Percentiles rank a stretch among this genome's conserved stretches.
phyloP scores from a whole-genome alignment of 1,284 basidiomycete genomes.

The Sporisorium reilianum region DNA sequence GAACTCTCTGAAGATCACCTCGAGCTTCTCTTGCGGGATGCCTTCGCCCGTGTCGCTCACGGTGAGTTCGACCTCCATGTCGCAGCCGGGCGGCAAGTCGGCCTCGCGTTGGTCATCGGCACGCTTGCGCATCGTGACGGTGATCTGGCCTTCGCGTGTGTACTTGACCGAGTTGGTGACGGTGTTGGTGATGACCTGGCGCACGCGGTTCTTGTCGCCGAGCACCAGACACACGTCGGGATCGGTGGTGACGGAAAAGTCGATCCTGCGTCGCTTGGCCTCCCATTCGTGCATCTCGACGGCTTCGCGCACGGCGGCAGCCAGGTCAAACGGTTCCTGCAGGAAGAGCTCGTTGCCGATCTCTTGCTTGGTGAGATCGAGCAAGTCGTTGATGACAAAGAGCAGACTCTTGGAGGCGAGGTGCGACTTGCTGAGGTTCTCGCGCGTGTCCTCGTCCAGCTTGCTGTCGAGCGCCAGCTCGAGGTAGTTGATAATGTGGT shows the following conservation, averaged over 20 bases:
- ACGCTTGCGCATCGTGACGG: constrained; percentile 74
- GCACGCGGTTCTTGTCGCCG: constrained; percentile 75
- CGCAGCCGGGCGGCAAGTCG: constrained; percentile 45
- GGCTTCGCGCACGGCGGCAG: constrained; percentile 78
- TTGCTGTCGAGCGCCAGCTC: constrained; percentile 86
- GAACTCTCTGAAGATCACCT: constrained; percentile 86
- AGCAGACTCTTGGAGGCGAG: constrained; percentile 79
- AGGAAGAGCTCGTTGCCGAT: constrained; percentile 83
- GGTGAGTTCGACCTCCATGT: constrained; percentile 78
- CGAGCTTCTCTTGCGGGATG: constrained; percentile 79
- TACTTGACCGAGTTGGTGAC: constrained; percentile 84
- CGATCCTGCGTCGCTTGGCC: constrained; percentile 77
- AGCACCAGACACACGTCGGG: constrained; percentile 75
- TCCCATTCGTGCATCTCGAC: constrained; percentile 76
- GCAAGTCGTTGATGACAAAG: constrained; percentile 81
- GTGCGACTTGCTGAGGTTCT: constrained; percentile 83
- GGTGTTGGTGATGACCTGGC: constrained; percentile 84
- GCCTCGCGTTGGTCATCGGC: constrained; percentile 37
- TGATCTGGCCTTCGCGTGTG: constrained; percentile 77
- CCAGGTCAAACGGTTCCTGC: constrained; percentile 84
- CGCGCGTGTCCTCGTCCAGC: constrained; percentile 81
- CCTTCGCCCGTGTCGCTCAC: constrained; percentile 84
- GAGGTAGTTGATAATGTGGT: constrained; percentile 75
- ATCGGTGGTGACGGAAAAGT: constrained; percentile 76
- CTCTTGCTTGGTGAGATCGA: constrained; percentile 85